Evolutionary conservation across 805 yeast genomes (phyloP).

Genomic region (Yamadazyma paraphyllophila): DNA sequence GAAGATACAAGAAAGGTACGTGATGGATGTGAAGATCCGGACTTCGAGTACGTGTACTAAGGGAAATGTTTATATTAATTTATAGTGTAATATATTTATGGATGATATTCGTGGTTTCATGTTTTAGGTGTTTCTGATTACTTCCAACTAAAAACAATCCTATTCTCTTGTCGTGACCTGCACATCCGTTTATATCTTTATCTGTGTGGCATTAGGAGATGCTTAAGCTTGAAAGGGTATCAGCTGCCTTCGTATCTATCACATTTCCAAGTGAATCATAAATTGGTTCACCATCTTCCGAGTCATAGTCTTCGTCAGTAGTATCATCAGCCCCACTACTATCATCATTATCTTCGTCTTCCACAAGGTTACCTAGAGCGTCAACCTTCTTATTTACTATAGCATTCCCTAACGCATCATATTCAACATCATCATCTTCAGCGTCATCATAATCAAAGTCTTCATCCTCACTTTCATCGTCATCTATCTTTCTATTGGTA

Average conservation of each 20-base stretch:
- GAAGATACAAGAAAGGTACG: conserved; percentile 6
- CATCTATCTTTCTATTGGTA: conserved; percentile 48
- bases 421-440: conserved; percentile 14
- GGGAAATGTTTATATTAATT: neutral
- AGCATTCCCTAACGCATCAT: conserved; percentile 20
- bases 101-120: too few relatives aligned
- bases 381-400: conserved; percentile 7
- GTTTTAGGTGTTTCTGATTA: too few relatives aligned
- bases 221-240: too few relatives aligned
- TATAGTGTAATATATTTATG: neutral
- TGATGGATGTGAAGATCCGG: conserved; percentile 5
- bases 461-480: conserved; percentile 9
- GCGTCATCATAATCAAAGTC: conserved; percentile 17
- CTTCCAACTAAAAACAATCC: too few relatives aligned
- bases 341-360: conserved; percentile 12
- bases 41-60: conserved; percentile 3
- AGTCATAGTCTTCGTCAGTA: neutral
- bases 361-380: conserved; percentile 6
- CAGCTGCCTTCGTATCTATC: neutral
- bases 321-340: too few relatives aligned
- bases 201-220: too few relatives aligned
- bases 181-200: too few relatives aligned
- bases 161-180: too few relatives aligned
- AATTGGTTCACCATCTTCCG: conserved; percentile 1
- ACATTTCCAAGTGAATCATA: conserved; percentile 8